These are phyloP conservation scores for Hyparrhenia diplandra DNA, from an alignment of 176 grass and related monocot species.

Conservation along the genomic window DNA sequence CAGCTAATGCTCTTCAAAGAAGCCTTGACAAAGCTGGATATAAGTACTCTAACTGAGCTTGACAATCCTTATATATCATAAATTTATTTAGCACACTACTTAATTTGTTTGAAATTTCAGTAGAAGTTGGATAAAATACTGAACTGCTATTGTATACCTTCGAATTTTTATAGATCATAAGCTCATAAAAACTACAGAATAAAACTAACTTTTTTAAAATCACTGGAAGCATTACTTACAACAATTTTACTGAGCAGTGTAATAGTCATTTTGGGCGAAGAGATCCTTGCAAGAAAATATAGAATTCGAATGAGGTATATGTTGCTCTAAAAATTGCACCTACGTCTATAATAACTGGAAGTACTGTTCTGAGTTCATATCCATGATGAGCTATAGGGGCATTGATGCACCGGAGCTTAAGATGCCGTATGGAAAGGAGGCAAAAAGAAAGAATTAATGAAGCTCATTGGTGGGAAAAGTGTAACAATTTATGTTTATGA, in stretches of 20 bases:
- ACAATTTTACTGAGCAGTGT: slow-evolving; percentile 33
- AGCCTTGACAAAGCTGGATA: slow-evolving; percentile 37
- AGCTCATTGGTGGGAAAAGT: slow-evolving; percentile 48
- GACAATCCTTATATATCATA: not conserved
- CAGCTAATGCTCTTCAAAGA: slow-evolving; percentile 8
- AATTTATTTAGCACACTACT: slow-evolving; percentile 4
- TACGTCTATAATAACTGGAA: not conserved
- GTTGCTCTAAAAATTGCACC: not conserved
- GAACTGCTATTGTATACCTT: not conserved
- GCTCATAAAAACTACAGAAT: not conserved
- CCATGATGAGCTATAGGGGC: slow-evolving; percentile 32
- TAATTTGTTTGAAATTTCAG: not conserved
- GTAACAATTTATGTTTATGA: slow-evolving; percentile 50
- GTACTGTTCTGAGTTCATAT: not conserved
- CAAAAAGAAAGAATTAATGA: slow-evolving; percentile 44
- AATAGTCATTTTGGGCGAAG: slow-evolving; percentile 10
- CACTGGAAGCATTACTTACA: slow-evolving; percentile 2
- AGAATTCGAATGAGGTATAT: slow-evolving; percentile 48
- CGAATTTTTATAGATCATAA: not conserved
- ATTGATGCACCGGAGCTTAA: slow-evolving; percentile 63
- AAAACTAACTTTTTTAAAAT: not conserved
- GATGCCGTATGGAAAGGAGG: slow-evolving; percentile 53
- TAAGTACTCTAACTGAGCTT: slow-evolving; percentile 34
- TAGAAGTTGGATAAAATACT: not conserved
- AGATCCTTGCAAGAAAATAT: slow-evolving; percentile 56